Evolutionary conservation across 2,329 filamentous ascomycete species (phyloP), one percentile per base, ranked within the genome.

Genomic region (Davidsoniella virescens): DNA sequence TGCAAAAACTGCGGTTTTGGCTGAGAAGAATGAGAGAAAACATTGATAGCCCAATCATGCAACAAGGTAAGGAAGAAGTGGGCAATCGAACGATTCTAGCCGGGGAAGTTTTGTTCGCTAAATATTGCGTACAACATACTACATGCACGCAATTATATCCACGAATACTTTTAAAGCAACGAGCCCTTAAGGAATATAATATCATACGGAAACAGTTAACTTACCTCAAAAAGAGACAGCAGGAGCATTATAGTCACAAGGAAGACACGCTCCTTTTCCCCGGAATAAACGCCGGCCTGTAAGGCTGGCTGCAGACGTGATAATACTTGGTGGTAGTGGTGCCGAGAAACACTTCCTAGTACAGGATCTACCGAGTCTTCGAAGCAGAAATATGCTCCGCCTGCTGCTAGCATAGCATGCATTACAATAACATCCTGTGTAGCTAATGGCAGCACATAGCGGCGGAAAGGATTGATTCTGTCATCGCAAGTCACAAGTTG

Each of bases 371-470:
- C 44, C 33, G 47, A 50, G 10, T 48, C 29, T 25, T 47, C 33
- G 20, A 47, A 50, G 14, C 47, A 48, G 20, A 53, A 53, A 40
- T 53, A 53, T 3, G 52, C 52, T 4, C 52, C 52, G 5, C 52
- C 52, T 6, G 48, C 18, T 7, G 52, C 52, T 17, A 53, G 23
- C 38, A 53, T 51, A 23, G 52, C 44, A 41, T 53, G 52, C 23
- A 53, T 44, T 23, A 53, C 44, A 10, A 53, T 47, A 26, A 50
- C 47, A 39, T 53, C 44, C 33, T 44, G 39, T 23, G 36, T 44
- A 7, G 52, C 52, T 7, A 53, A 25, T 14, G 47, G 52, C 14
- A 53, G 36, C 6, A 53, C 36, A 23, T 44, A 42, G 1, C 39
- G 44, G 7, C 47, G 37, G 6, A 53, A 46, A 2, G 52, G 52